phyloP scores from a whole-genome alignment of 129 eudicot species.

The Escallonia herrerae region DNA sequence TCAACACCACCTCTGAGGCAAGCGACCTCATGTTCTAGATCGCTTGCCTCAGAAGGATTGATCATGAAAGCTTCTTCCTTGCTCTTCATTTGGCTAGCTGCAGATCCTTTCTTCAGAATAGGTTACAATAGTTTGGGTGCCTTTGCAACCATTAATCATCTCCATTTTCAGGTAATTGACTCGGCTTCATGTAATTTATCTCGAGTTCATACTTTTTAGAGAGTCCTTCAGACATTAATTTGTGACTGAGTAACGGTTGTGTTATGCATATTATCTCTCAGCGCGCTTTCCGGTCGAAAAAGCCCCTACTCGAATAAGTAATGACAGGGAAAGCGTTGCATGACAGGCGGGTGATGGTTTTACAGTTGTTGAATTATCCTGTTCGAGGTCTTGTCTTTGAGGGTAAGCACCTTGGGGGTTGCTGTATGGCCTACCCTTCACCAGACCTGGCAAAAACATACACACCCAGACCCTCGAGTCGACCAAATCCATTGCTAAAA shows the following conservation, averaged over 20 bases:
- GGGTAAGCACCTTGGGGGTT: slow-evolving; percentile 51
- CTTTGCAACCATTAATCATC: slow-evolving; percentile 97
- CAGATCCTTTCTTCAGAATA: slow-evolving; percentile 81
- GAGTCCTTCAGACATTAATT: not conserved
- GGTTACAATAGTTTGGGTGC: slow-evolving; percentile 99
- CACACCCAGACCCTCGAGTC: too few species aligned
- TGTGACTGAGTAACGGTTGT: not conserved
- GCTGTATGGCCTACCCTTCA: too few species aligned
- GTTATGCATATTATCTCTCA: slow-evolving; percentile 79
- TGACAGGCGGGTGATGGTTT: slow-evolving; percentile 53
- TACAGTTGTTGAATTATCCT: slow-evolving; percentile 62
- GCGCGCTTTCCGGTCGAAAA: slow-evolving; percentile 83
- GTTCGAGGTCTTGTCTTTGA: slow-evolving; percentile 90
- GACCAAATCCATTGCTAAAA: too few species aligned
- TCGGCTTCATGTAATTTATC: not conserved
- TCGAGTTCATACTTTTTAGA: not conserved
- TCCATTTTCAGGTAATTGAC: slow-evolving; percentile 73
- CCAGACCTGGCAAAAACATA: too few species aligned
- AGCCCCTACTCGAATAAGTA: slow-evolving; percentile 63
- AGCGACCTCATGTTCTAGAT: slow-evolving; percentile 86
- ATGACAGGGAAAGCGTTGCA: slow-evolving; percentile 48
- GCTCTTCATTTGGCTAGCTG: slow-evolving; percentile 99
- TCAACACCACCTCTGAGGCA: too few species aligned
- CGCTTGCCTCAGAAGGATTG: slow-evolving; percentile 92
- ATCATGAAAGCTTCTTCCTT: slow-evolving; percentile 74